Evolutionary conservation across 306 rosid genomes (phyloP).

Genomic region (Vigna nakashimae): DNA sequence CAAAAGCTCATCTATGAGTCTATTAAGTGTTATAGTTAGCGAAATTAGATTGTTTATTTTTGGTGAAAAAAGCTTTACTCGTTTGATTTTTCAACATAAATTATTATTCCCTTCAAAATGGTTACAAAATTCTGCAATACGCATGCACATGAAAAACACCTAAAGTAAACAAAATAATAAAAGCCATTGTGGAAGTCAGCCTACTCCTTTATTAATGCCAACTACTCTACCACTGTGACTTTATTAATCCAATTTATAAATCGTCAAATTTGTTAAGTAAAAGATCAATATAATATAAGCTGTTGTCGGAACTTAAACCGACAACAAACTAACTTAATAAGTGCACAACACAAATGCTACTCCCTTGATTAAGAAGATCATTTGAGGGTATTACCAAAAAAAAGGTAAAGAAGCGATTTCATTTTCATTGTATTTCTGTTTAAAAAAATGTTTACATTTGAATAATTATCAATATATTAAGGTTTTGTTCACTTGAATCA

Average conservation of each 20-base stretch:
- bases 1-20: not conserved
- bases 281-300: not conserved
- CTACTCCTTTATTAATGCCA: not conserved
- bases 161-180: not conserved
- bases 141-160: not conserved
- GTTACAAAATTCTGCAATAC: no score
- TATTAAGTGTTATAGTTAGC: not conserved
- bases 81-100: not conserved
- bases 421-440: not conserved
- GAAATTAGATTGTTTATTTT: no score
- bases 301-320: not conserved
- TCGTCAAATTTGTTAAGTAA: not conserved
- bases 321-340: not conserved
- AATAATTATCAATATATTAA: not conserved
- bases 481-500: no score
- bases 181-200: not conserved
- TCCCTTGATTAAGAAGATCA: not conserved
- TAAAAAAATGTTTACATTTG: not conserved
- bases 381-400: not conserved
- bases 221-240: constrained; percentile 2
- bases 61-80: not conserved
- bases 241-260: not conserved
- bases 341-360: not conserved
- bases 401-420: not conserved
- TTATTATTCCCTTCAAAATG: not conserved